Percentiles rank a stretch among this genome's conserved stretches.
Evolutionary conservation across 768 basidiomycete genomes (phyloP).

Genomic region (Crucibulum laeve): DNA sequence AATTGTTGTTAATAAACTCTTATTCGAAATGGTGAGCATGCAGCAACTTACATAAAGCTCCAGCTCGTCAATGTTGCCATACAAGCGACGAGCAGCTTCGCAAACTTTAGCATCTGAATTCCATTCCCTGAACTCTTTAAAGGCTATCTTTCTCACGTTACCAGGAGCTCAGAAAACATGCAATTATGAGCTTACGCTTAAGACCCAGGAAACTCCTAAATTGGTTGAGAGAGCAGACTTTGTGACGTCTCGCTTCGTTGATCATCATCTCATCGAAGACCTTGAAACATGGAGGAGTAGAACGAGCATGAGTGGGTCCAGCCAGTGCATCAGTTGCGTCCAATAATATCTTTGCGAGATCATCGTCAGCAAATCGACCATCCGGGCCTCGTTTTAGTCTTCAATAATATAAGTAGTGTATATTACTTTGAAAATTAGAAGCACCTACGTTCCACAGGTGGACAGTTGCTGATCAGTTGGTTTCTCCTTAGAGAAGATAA

Average conservation of each 20-base stretch:
- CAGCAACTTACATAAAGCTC: conserved; percentile 25
- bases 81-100: conserved; percentile 26
- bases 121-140: conserved; percentile 47
- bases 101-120: conserved; percentile 41
- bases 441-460: conserved; percentile 41
- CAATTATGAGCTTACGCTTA: conserved; percentile 27
- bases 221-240: conserved; percentile 53
- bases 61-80: conserved; percentile 28
- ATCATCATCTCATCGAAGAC: conserved; percentile 57
- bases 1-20: too few relatives aligned
- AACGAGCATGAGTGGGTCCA: conserved; percentile 42
- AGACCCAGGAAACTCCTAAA: conserved; percentile 48
- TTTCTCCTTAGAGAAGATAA: too few relatives aligned
- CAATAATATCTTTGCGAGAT: conserved; percentile 43
- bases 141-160: neutral
- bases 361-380: conserved; percentile 48
- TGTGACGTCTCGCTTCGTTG: conserved; percentile 49
- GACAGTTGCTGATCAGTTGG: conserved; percentile 36
- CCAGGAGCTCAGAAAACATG: neutral
- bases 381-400: conserved; percentile 42
- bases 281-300: conserved; percentile 40
- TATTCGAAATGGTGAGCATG: too few relatives aligned
- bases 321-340: conserved; percentile 42
- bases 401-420: conserved; percentile 1
- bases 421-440: neutral